phyloP scores from a whole-genome alignment of 1,139 yeast genomes.

The Saccharomyces hybrid region DNA sequence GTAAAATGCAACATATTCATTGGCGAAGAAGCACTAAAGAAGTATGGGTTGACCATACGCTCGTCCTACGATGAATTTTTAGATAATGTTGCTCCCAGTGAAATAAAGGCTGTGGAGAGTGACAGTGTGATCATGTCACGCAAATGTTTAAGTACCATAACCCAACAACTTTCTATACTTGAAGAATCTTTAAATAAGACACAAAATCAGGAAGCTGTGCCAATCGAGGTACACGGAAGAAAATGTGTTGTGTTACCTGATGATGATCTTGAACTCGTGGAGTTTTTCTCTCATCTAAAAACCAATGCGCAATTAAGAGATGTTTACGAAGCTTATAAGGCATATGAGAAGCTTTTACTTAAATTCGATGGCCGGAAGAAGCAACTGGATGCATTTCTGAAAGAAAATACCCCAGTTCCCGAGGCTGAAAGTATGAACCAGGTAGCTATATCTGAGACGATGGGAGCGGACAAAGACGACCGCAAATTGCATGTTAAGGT shows the following conservation, averaged over 20 bases:
- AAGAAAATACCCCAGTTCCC: background rate
- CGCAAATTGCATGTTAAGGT: background rate
- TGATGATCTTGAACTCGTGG: conserved; percentile 2
- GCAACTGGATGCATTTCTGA: conserved; percentile 7
- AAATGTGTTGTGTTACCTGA: conserved; percentile 2
- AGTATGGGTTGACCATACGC: background rate
- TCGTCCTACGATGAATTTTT: background rate
- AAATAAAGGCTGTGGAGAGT: background rate
- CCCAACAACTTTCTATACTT: background rate
- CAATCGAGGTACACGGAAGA: background rate
- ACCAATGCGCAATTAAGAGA: conserved; percentile 9
- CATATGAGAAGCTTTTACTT: conserved; percentile 12
- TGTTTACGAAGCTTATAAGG: conserved; percentile 8
- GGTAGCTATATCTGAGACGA: background rate
- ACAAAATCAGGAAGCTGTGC: background rate
- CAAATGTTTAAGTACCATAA: background rate
- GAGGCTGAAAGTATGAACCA: background rate
- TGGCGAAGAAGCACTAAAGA: background rate
- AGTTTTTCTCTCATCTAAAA: conserved; percentile 7
- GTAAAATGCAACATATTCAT: background rate
- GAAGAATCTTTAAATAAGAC: background rate
- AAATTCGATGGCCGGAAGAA: conserved; percentile 13
- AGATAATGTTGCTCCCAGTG: background rate
- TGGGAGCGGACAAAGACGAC: background rate
- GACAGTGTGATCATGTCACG: background rate